phyloP scores from a whole-genome alignment of 75 land plant species.

The Selaginella tamariscina region DNA sequence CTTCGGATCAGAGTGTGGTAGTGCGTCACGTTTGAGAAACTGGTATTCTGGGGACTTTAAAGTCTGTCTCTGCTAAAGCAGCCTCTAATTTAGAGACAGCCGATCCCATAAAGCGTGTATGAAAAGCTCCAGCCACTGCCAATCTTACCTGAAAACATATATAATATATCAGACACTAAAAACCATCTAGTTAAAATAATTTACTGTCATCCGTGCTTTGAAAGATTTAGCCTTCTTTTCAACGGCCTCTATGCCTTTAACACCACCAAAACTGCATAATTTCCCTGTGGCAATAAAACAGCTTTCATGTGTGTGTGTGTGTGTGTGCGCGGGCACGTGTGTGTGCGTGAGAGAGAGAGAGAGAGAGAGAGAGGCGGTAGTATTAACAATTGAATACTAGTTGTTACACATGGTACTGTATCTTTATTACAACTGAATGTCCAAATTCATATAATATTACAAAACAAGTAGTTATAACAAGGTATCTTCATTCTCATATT shows the following conservation, averaged over 20 bases:
- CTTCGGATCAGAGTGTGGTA: slow-evolving; percentile 89
- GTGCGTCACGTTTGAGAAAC: slow-evolving; percentile 98
- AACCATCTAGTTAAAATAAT: not conserved
- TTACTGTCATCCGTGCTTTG: slow-evolving; percentile 97
- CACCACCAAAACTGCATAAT: slow-evolving; percentile 96
- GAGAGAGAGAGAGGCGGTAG: too few species aligned
- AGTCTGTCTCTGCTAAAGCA: slow-evolving; percentile 69
- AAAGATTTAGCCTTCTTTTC: slow-evolving; percentile 96
- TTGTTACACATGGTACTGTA: too few species aligned
- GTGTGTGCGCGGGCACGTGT: too few species aligned
- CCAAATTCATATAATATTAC: too few species aligned
- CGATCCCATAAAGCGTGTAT: slow-evolving; percentile 85
- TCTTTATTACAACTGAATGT: too few species aligned
- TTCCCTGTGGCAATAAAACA: slow-evolving; percentile 43
- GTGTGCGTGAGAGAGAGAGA: too few species aligned
- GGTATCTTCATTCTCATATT: too few species aligned
- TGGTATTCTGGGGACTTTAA: slow-evolving; percentile 83
- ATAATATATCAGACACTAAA: not conserved
- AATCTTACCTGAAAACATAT: slow-evolving; percentile 57
- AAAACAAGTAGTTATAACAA: too few species aligned
- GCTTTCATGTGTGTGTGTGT: too few species aligned
- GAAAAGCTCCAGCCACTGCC: slow-evolving; percentile 99
- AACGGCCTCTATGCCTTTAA: slow-evolving; percentile 85
- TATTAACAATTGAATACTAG: too few species aligned
- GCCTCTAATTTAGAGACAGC: slow-evolving; percentile 94